A percentile compares a stretch with the other conserved stretches of the same genome.
Evolutionary conservation across 805 yeast species (phyloP).

Genomic region (Wickerhamiella allomyrinae): DNA sequence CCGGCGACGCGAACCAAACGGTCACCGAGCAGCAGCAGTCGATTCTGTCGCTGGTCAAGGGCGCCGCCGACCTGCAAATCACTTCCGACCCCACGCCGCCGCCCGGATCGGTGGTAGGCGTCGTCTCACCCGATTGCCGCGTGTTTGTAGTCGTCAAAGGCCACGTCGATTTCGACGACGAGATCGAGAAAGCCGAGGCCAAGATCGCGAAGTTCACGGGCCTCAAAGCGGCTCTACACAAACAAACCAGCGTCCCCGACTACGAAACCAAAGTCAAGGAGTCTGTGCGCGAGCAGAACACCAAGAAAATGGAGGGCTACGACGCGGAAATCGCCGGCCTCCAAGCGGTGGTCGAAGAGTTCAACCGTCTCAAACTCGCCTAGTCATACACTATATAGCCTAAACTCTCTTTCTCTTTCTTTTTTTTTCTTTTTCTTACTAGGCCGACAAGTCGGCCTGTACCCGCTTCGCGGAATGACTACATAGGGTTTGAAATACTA

Average conservation of each 20-base stretch:
- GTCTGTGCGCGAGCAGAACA: conserved; percentile 67
- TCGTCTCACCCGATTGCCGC: conserved; percentile 65
- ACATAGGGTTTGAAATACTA: background rate
- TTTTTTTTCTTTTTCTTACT: no score
- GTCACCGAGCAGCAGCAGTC: conserved; percentile 64
- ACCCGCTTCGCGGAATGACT: no score
- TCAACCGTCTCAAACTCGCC: conserved; percentile 32
- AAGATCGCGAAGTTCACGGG: conserved; percentile 56
- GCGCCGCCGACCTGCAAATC: conserved; percentile 61
- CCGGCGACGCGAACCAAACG: conserved; percentile 35
- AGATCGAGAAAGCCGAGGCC: conserved; percentile 67
- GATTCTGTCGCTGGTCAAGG: conserved; percentile 84
- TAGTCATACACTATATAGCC: no score
- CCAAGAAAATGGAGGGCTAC: conserved; percentile 49
- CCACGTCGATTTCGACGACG: conserved; percentile 82
- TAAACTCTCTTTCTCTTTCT: no score
- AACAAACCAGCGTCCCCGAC: conserved; percentile 56
- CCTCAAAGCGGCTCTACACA: conserved; percentile 47
- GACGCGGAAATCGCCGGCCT: conserved; percentile 83
- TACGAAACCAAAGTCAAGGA: conserved; percentile 74
- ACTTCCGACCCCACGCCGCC: conserved; percentile 53
- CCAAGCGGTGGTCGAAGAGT: conserved; percentile 69
- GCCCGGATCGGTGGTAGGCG: conserved; percentile 75
- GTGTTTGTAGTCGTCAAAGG: conserved; percentile 92
- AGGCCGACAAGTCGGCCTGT: no score